phyloP scores from a whole-genome alignment of 2,329 filamentous ascomycete genomes.

The Hirsutella thompsonii region DNA sequence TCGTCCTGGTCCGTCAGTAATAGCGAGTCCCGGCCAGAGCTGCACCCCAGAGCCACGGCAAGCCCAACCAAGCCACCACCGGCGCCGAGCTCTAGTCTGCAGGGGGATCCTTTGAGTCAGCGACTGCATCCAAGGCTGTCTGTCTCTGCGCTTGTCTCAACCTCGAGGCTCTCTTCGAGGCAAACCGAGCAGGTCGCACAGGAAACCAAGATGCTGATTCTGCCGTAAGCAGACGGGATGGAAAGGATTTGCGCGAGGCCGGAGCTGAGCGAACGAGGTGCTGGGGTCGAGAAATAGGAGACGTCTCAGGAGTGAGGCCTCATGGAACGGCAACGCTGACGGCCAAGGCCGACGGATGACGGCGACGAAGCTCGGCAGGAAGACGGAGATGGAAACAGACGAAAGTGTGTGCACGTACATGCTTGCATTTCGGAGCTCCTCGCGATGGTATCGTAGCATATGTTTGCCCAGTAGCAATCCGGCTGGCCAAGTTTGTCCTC shows the following conservation, averaged over 20 bases:
- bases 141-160: neutral
- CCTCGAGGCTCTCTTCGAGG: neutral
- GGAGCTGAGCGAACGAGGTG: too few species aligned
- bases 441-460: slow-evolving; percentile 60
- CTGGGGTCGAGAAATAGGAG: too few species aligned
- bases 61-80: slow-evolving; percentile 78
- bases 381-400: neutral
- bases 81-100: slow-evolving; percentile 79
- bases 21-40: slow-evolving; percentile 37
- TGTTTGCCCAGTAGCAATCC: slow-evolving; percentile 82
- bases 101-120: slow-evolving; percentile 9
- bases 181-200: too few species aligned
- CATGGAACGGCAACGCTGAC: slow-evolving; percentile 1
- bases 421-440: slow-evolving; percentile 49
- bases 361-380: neutral
- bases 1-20: slow-evolving; percentile 77
- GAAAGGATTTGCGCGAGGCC: too few species aligned
- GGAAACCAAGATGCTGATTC: too few species aligned
- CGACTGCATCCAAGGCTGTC: neutral
- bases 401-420: slow-evolving; percentile 43
- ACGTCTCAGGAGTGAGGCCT: neutral
- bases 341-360: slow-evolving; percentile 4
- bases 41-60: slow-evolving; percentile 43
- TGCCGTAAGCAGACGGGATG: too few species aligned
- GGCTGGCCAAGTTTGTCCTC: slow-evolving; percentile 88